Base-by-base conservation (phyloP, 164 flowering plant genomes). In the Stephania japonica region DNA sequence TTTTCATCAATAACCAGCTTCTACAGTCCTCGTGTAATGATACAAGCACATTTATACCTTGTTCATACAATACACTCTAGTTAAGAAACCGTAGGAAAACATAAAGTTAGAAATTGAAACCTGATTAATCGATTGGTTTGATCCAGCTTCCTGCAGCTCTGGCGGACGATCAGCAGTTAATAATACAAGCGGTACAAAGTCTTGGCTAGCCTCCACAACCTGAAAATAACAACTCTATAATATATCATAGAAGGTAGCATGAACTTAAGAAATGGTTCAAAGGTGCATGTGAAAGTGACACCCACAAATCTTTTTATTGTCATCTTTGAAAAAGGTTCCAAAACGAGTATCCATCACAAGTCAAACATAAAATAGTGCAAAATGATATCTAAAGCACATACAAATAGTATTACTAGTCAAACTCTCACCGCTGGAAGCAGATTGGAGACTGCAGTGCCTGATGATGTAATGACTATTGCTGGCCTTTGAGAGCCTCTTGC, bases 401-500 rank as follows among this genome's bases (percentile, higher is more conserved):
- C 16, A 44, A 68, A 71, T 41, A 38, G 73, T 24, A 62, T 56
- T n/a, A 67, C n/a, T 19, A 70, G 7, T 26, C 23, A 62, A 32
- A 75, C 38, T 69, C 97, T 89, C 83, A 95, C 99, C 75, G 99
- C 98, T 65, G 99, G 98, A 80, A 85, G 84, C 80, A 93, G 97
- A 85, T 95, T 93, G 43, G 99, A 91, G 77, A 90, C 97, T n/a
- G 99, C 99, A 79, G 99, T 95, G 78, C 98, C 99, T 38, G 99
- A 95, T 73, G 99, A 83, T 42, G 99, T 91, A 76, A 95, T 89
- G 67, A 95, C 85, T 7, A 90, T 91, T 43, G 99, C 97, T 63
- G 98, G 97, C 80, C 49, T 84, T 63, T 68, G 76, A 75, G 96
- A 90, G 50, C 98, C 97, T 86, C 87, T 89, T 27, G 89, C 97